Evolutionary conservation across 768 basidiomycete species (phyloP).

Genomic region (Mycena albidolilacea): DNA sequence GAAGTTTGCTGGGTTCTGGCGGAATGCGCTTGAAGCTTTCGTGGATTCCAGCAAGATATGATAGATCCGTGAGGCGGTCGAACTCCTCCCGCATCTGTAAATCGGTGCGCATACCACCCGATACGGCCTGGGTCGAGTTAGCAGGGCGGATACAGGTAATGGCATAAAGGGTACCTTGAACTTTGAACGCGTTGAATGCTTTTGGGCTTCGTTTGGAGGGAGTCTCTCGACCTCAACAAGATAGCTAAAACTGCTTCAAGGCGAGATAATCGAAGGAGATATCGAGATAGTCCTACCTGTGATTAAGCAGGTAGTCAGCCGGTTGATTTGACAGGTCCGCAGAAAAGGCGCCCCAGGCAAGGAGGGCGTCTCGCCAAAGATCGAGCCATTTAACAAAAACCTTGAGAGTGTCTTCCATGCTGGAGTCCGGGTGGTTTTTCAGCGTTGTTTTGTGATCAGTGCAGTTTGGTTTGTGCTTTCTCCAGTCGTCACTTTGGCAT

Average conservation of each 20-base stretch:
- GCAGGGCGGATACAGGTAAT: neutral
- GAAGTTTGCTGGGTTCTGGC: neutral
- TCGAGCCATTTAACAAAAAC: constrained; percentile 19
- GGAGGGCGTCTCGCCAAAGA: constrained; percentile 14
- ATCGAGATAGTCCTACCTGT: neutral
- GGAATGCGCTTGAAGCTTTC: constrained; percentile 5
- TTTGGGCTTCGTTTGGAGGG: constrained; percentile 4
- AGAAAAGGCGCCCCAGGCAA: constrained; percentile 18
- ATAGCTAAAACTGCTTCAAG: neutral
- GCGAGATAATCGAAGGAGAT: neutral
- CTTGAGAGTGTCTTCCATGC: constrained; percentile 10
- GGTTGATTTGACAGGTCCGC: constrained; percentile 13
- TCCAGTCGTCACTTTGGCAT: constrained; percentile 23
- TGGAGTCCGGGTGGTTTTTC: constrained; percentile 1
- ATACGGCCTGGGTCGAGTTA: neutral
- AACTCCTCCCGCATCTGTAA: neutral
- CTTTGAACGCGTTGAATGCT: constrained; percentile 9
- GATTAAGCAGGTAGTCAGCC: constrained; percentile 8
- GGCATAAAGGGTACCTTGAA: neutral
- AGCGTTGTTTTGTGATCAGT: constrained; percentile 18
- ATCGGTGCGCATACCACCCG: constrained; percentile 18
- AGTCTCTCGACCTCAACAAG: constrained; percentile 9
- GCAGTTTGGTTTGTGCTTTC: constrained; percentile 11
- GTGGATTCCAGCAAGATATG: neutral
- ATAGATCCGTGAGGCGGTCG: neutral